These are phyloP conservation scores for Populus trichocarpa DNA, from an alignment of 441 rosid genomes.

Conservation along the genomic window DNA sequence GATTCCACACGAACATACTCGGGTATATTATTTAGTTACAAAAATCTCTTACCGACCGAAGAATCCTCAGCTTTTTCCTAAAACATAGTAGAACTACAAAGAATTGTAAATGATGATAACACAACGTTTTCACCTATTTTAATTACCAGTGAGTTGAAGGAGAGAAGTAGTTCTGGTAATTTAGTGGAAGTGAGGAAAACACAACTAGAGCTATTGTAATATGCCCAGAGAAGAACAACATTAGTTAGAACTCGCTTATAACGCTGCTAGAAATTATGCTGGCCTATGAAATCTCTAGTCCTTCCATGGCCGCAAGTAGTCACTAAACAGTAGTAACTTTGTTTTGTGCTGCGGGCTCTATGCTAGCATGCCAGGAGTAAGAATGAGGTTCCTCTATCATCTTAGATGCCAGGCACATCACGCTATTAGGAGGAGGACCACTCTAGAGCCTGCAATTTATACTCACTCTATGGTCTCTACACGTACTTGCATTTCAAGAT, in stretches of 20 bases:
- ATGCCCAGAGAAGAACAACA: not conserved
- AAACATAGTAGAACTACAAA: too few species aligned
- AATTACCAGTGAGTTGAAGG: not conserved
- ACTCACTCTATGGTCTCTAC: not conserved
- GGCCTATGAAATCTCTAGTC: not conserved
- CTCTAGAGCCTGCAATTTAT: not conserved
- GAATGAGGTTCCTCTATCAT: not conserved
- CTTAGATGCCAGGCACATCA: not conserved
- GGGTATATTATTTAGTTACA: not conserved
- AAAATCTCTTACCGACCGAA: too few species aligned
- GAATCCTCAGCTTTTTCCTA: not conserved
- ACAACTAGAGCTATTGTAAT: not conserved
- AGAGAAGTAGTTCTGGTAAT: not conserved
- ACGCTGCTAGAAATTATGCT: too few species aligned
- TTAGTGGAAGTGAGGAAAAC: too few species aligned
- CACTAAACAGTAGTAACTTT: not conserved
- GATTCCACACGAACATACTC: not conserved
- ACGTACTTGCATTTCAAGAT: not conserved
- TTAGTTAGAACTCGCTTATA: not conserved
- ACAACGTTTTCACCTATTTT: too few species aligned
- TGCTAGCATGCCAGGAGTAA: conserved; percentile 4
- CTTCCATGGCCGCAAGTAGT: not conserved
- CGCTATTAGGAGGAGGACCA: not conserved
- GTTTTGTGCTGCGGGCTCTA: not conserved
- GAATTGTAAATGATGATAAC: not conserved